These are phyloP conservation scores for Cephaloascus fragrans DNA, from an alignment of 805 yeast species.

Conservation along the genomic window DNA sequence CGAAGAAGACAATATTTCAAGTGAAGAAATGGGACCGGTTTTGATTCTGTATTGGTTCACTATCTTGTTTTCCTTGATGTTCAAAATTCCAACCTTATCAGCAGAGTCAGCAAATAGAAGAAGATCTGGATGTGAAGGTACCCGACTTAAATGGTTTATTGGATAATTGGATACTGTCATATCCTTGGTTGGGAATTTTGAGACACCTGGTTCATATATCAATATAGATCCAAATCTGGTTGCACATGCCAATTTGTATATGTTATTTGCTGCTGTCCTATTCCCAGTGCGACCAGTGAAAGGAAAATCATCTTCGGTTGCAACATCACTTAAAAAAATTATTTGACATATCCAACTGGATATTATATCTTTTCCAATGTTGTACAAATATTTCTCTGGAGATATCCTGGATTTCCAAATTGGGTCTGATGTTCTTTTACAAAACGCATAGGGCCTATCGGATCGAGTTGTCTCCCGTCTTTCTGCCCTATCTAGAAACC, in stretches of 20 bases:
- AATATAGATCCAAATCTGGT: constrained; percentile 15
- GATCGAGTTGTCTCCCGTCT: background rate
- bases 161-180: constrained; percentile 14
- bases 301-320: background rate
- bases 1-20: constrained; percentile 5
- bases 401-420: background rate
- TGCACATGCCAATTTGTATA: constrained; percentile 4
- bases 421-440: background rate
- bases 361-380: background rate
- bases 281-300: no score
- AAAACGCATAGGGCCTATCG: background rate
- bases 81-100: constrained; percentile 12
- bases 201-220: constrained; percentile 11
- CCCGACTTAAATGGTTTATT: constrained; percentile 5
- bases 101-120: constrained; percentile 14
- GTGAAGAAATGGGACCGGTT: constrained; percentile 13
- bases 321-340: background rate
- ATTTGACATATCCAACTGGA: background rate
- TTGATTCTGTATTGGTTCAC: constrained; percentile 10
- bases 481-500: no score
- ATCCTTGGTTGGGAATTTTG: constrained; percentile 10
- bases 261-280: no score
- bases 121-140: constrained; percentile 4
- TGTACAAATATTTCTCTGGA: background rate
- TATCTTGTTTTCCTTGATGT: constrained; percentile 8